Evolutionary conservation across 164 flowering plant species (phyloP), one percentile per base, ranked within the genome.

Genomic region (Piper betle): DNA sequence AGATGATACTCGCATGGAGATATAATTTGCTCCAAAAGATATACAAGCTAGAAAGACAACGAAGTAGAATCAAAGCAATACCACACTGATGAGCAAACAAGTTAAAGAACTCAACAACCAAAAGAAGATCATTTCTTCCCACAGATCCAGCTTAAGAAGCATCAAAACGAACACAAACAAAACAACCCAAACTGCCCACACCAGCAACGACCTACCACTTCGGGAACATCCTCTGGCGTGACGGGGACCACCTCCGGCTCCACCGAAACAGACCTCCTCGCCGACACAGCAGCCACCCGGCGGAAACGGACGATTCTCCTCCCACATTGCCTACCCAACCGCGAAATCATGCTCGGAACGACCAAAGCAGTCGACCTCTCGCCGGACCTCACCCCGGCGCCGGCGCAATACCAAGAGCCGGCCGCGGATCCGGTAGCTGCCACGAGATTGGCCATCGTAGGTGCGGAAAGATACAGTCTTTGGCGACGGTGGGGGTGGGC

Each of bases 371-470:
- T 69, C 39, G 69, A 68, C 62, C 66, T 67, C 38, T 68, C 71
- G 12, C 50, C 58, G 12, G 15, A 57, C 10, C 53, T 66, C 48
- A 59, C 52, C 10, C 9, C 50, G 43, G 39, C 42, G 41, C 39
- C 59, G 39, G 63, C 33, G 62, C 67, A 52, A 41, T 57, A 10
- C 50, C 60, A 37, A 37, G 70, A 73, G 16, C 73, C 70, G 3
- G 65, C 43, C 20, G 67, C 56, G 33, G 74, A 46, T 59, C 69
- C 39, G 55, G 58, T 59, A 3, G 62, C 69, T 4, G 62, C 69
- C 42, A 64, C 69, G 42, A 70, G 55, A 52, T 64, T 73, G 61
- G 74, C 71, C 77, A 74, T 74, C 55, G 67, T 57, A 40, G 52
- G 57, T 38, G 48, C 33, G 33, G 39, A 55, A 3, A 12, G 58